These are phyloP conservation scores for Sporothrix humicola DNA, from an alignment of 2,329 filamentous ascomycete genomes.

Conservation along the genomic window DNA sequence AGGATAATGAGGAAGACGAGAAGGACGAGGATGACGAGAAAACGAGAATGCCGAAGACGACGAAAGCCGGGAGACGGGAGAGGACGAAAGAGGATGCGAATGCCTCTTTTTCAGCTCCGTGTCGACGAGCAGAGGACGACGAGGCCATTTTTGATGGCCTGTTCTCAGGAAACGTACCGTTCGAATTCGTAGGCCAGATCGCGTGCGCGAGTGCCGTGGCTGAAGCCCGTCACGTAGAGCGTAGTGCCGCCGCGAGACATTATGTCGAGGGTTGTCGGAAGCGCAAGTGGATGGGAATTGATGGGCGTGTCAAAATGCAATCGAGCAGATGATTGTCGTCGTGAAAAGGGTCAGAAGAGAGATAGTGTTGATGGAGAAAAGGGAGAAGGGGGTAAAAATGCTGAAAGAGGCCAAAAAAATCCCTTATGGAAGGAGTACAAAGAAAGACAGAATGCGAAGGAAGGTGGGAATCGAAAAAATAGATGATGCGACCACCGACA, in stretches of 20 bases:
- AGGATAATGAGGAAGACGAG: constrained; percentile 39
- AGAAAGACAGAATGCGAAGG: constrained; percentile 23
- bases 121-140: constrained; percentile 14
- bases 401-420: constrained; percentile 2
- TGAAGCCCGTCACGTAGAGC: constrained; percentile 98
- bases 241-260: constrained; percentile 96
- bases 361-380: not conserved
- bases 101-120: not conserved
- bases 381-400: not conserved
- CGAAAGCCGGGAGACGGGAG: constrained; percentile 35
- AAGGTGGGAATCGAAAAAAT: constrained; percentile 33
- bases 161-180: constrained; percentile 77
- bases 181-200: constrained; percentile 99
- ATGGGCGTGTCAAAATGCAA: not conserved
- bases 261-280: constrained; percentile 41
- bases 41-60: constrained; percentile 39
- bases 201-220: constrained; percentile 96
- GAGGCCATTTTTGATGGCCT: constrained; percentile 13
- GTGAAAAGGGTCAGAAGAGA: not conserved
- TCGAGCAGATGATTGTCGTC: not conserved
- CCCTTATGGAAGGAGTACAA: constrained; percentile 16
- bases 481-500: constrained; percentile 29
- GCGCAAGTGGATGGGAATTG: constrained; percentile 29
- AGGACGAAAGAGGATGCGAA: constrained; percentile 46
- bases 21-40: constrained; percentile 34